phyloP scores from a whole-genome alignment of 176 grass and related monocot genomes.

The Triticum monococcum region DNA sequence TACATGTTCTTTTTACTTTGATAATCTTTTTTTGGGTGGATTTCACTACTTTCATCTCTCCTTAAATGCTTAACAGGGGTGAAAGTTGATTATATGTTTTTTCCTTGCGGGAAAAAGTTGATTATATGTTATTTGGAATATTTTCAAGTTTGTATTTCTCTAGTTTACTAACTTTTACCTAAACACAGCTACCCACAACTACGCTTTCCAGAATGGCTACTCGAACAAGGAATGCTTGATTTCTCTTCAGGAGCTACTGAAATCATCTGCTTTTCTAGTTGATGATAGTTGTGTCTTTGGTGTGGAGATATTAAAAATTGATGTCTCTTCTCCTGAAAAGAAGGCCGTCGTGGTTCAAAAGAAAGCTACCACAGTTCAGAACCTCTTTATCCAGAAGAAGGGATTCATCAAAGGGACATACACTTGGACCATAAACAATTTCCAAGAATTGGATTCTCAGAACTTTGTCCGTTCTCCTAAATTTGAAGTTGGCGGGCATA shows the following conservation, averaged over 20 bases:
- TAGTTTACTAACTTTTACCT: background rate
- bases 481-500: slow-evolving; percentile 20
- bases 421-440: slow-evolving; percentile 25
- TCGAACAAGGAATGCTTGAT: slow-evolving; percentile 12
- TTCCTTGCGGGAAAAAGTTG: no score
- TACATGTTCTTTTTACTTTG: background rate
- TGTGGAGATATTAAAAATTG: no score
- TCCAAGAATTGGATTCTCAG: background rate
- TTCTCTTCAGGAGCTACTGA: slow-evolving; percentile 25
- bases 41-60: no score
- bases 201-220: background rate
- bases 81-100: no score
- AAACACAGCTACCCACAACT: background rate
- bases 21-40: no score
- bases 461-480: background rate
- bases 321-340: no score
- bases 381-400: background rate
- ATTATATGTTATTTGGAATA: no score
- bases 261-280: slow-evolving; percentile 29
- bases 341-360: no score
- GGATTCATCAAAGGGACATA: slow-evolving; percentile 29
- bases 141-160: background rate
- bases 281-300: background rate
- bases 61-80: no score
- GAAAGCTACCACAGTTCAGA: no score